Percentiles rank a stretch among this genome's conserved stretches.
Evolutionary conservation across 1,139 yeast species (phyloP).

Genomic region (Candida glucosophila): DNA sequence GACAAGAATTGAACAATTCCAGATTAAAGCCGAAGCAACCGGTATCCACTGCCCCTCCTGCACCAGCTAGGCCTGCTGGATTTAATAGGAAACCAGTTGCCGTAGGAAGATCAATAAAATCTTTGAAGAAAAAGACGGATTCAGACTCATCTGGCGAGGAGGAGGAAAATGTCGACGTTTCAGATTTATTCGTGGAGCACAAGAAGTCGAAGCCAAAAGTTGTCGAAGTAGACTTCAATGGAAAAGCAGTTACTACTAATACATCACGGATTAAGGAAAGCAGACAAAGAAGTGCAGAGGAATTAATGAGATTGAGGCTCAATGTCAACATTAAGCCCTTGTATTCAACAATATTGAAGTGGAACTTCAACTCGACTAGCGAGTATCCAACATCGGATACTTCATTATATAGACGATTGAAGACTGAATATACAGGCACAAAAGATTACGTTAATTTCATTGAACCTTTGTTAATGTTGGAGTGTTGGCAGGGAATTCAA

Average conservation of each 20-base stretch:
- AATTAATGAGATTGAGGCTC: conserved; percentile 70
- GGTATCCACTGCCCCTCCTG: conserved; percentile 24
- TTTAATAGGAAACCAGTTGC: conserved; percentile 42
- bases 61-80: conserved; percentile 79
- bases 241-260: conserved; percentile 20
- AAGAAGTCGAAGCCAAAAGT: conserved; percentile 26
- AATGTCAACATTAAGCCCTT: conserved; percentile 73
- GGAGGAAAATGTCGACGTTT: conserved; percentile 28
- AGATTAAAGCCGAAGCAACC: conserved; percentile 12
- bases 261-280: conserved; percentile 8
- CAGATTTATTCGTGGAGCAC: conserved; percentile 34
- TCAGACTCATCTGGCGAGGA: conserved; percentile 26
- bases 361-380: conserved; percentile 60
- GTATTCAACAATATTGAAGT: conserved; percentile 58
- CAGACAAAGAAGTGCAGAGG: conserved; percentile 55
- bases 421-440: conserved; percentile 44
- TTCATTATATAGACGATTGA: conserved; percentile 28
- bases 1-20: conserved; percentile 25
- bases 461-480: conserved; percentile 76
- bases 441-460: conserved; percentile 59
- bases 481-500: conserved; percentile 90
- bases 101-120: conserved; percentile 32
- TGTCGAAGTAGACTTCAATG: conserved; percentile 30
- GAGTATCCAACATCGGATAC: conserved; percentile 50
- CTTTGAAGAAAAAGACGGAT: conserved; percentile 21